These are phyloP conservation scores for Schizosaccharomyces osmophilus DNA, from an alignment of 805 yeast species.

Conservation along the genomic window DNA sequence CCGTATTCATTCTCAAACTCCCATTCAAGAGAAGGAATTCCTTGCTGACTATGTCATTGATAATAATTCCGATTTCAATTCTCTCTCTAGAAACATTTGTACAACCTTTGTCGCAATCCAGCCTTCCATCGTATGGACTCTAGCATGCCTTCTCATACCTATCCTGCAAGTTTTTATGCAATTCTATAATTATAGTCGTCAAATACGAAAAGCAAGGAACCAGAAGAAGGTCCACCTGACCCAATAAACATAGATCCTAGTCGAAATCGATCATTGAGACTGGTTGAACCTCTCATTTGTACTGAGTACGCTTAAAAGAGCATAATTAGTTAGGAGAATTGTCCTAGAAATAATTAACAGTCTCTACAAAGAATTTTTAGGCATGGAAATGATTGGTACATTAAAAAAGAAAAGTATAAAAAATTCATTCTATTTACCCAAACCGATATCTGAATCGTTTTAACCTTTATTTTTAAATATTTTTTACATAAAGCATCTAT, in stretches of 20 bases:
- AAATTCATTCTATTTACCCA: too few relatives aligned
- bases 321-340: too few relatives aligned
- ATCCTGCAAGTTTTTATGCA: not conserved
- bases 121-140: not conserved
- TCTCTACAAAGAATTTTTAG: too few relatives aligned
- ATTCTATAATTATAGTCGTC: not conserved
- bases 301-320: too few relatives aligned
- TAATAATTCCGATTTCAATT: conserved; percentile 20
- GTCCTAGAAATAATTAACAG: too few relatives aligned
- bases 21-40: conserved; percentile 28
- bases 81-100: not conserved
- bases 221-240: not conserved
- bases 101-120: not conserved
- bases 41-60: conserved; percentile 45
- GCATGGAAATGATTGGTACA: too few relatives aligned
- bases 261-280: too few relatives aligned
- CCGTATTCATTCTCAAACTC: conserved; percentile 58
- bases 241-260: not conserved
- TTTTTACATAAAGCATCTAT: too few relatives aligned
- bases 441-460: too few relatives aligned
- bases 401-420: too few relatives aligned
- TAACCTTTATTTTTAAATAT: too few relatives aligned
- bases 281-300: too few relatives aligned
- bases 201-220: not conserved
- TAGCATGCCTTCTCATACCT: not conserved